These are phyloP conservation scores for Protomyces lactucae-debilis DNA, from an alignment of 1,139 yeast genomes.

Conservation along the genomic window DNA sequence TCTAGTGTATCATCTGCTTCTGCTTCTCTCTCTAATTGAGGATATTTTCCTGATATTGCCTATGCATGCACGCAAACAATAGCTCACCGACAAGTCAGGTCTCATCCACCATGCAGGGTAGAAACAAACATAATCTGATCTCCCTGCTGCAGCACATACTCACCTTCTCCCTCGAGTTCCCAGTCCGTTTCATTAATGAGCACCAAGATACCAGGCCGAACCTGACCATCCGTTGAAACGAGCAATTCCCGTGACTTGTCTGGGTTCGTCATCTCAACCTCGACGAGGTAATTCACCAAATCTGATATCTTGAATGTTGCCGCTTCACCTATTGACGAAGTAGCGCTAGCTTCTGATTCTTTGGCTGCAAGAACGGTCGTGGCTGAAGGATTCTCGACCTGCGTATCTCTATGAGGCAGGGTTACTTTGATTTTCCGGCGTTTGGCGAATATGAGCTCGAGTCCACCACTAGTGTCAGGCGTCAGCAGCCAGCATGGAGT, in stretches of 20 bases:
- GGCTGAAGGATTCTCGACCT: background rate
- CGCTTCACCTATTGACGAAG: background rate
- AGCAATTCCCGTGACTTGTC: slow-evolving; percentile 39
- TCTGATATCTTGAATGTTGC: background rate
- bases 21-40: too few species aligned
- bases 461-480: slow-evolving; percentile 1
- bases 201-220: slow-evolving; percentile 85
- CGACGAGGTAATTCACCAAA: background rate
- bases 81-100: background rate
- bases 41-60: background rate
- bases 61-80: background rate
- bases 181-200: slow-evolving; percentile 93
- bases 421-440: background rate
- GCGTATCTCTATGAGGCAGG: background rate
- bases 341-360: background rate
- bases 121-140: slow-evolving; percentile 85
- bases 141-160: slow-evolving; percentile 64
- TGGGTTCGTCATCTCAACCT: background rate
- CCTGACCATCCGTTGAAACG: slow-evolving; percentile 7
- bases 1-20: too few species aligned
- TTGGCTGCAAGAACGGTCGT: background rate
- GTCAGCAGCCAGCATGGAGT: background rate
- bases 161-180: slow-evolving; percentile 90
- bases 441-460: slow-evolving; percentile 18
- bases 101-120: slow-evolving; percentile 86